A percentile compares a stretch with the other conserved stretches of the same genome.
phyloP scores from a whole-genome alignment of 2,329 filamentous ascomycete genomes.

The Didymella segeticola region DNA sequence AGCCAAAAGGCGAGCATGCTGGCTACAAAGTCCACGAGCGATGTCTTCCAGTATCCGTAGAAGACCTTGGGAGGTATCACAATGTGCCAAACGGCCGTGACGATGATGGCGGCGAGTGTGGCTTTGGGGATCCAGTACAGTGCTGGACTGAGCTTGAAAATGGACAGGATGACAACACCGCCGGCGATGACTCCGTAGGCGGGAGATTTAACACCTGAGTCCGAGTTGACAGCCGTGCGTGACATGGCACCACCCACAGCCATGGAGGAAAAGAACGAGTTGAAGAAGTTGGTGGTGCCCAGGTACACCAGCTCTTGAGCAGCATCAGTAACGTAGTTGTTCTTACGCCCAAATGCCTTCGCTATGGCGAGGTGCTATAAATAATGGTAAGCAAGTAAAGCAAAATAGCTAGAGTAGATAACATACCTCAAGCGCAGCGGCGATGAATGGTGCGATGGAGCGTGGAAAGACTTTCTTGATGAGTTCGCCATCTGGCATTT shows the following conservation, averaged over 20 bases:
- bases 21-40: conserved; percentile 68
- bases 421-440: conserved; percentile 67
- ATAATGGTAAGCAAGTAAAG: too few species aligned
- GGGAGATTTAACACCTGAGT: conserved; percentile 67
- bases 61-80: conserved; percentile 66
- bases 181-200: conserved; percentile 67
- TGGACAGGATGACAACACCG: conserved; percentile 66
- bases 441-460: conserved; percentile 67
- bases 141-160: conserved; percentile 66
- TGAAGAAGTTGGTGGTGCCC: conserved; percentile 67
- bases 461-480: conserved; percentile 62
- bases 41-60: conserved; percentile 70
- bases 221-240: conserved; percentile 70
- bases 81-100: conserved; percentile 68
- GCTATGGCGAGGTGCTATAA: conserved; percentile 70
- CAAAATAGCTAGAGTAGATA: too few species aligned
- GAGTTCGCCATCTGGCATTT: conserved; percentile 56
- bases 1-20: conserved; percentile 70
- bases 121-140: conserved; percentile 74
- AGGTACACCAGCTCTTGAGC: conserved; percentile 71
- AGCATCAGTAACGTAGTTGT: conserved; percentile 68
- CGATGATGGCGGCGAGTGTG: conserved; percentile 70
- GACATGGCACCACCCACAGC: conserved; percentile 72
- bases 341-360: conserved; percentile 67
- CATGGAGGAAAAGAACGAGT: conserved; percentile 70